A percentile compares a stretch with the other conserved stretches of the same genome.
These are phyloP conservation scores for Aspergillus neotritici DNA, from an alignment of 2,329 filamentous ascomycete genomes.

Conservation along the genomic window DNA sequence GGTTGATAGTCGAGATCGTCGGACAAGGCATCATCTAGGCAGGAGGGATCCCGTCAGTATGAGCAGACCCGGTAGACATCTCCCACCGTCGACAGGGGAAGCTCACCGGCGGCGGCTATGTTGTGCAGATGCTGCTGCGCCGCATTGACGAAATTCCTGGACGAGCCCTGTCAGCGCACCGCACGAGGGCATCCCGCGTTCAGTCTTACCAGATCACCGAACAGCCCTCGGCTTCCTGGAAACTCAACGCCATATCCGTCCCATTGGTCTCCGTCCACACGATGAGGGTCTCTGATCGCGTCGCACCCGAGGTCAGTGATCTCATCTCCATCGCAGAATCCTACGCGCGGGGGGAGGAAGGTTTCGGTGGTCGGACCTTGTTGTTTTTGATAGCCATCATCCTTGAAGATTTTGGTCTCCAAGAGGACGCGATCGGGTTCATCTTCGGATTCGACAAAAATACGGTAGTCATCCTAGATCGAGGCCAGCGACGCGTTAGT, in stretches of 20 bases:
- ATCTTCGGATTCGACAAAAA: slow-evolving; percentile 90
- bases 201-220: slow-evolving; percentile 76
- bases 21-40: slow-evolving; percentile 73
- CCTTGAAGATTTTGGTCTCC: slow-evolving; percentile 83
- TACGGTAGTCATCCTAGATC: slow-evolving; percentile 69
- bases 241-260: slow-evolving; percentile 95
- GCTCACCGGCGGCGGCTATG: slow-evolving; percentile 55
- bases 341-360: slow-evolving; percentile 22
- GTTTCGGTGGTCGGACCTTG: slow-evolving; percentile 58
- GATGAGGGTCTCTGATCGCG: slow-evolving; percentile 75
- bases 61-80: background rate
- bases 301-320: slow-evolving; percentile 22
- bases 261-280: slow-evolving; percentile 93
- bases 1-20: slow-evolving; percentile 78
- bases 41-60: slow-evolving; percentile 6
- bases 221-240: slow-evolving; percentile 95
- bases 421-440: slow-evolving; percentile 75
- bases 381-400: slow-evolving; percentile 97
- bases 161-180: slow-evolving; percentile 22
- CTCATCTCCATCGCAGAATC: background rate
- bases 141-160: slow-evolving; percentile 82
- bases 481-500: slow-evolving; percentile 9
- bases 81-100: background rate
- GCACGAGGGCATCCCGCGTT: slow-evolving; percentile 1
- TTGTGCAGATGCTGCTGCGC: slow-evolving; percentile 70